Percentiles rank a stretch among this genome's conserved stretches.
Conservation (phyloP, 345 rosid species). For the Barbarea vulgaris region DNA sequence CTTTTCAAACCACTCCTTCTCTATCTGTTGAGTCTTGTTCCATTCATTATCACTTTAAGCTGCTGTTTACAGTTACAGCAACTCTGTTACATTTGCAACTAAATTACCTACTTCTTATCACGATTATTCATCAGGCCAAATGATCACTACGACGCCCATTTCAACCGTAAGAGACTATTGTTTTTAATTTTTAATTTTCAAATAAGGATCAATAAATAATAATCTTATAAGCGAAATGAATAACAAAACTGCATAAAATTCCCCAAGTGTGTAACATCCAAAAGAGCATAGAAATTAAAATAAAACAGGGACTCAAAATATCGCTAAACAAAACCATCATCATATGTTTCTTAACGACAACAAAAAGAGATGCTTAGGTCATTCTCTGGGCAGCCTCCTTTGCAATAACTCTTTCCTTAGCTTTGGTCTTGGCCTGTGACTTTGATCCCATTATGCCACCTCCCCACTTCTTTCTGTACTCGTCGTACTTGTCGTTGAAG, state of each 20-base stretch:
- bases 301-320: background rate
- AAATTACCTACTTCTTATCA: no score
- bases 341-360: background rate
- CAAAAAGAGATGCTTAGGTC: constrained; percentile 37
- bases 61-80: no score
- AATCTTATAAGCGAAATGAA: background rate
- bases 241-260: constrained; percentile 28
- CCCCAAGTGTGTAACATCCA: background rate
- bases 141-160: background rate
- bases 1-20: no score
- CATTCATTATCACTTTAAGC: no score
- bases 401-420: constrained; percentile 66
- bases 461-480: constrained; percentile 84
- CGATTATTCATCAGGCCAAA: background rate
- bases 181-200: background rate
- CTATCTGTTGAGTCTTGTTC: no score
- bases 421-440: constrained; percentile 74
- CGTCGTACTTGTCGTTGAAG: constrained; percentile 77
- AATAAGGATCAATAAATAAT: background rate
- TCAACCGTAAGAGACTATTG: background rate
- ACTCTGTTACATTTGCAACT: no score
- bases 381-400: constrained; percentile 80
- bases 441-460: constrained; percentile 88
- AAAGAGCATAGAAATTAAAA: background rate
- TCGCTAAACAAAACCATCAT: constrained; percentile 7